These are phyloP conservation scores for Podaxis sp. DNA, from an alignment of 768 basidiomycete species.

Conservation along the genomic window DNA sequence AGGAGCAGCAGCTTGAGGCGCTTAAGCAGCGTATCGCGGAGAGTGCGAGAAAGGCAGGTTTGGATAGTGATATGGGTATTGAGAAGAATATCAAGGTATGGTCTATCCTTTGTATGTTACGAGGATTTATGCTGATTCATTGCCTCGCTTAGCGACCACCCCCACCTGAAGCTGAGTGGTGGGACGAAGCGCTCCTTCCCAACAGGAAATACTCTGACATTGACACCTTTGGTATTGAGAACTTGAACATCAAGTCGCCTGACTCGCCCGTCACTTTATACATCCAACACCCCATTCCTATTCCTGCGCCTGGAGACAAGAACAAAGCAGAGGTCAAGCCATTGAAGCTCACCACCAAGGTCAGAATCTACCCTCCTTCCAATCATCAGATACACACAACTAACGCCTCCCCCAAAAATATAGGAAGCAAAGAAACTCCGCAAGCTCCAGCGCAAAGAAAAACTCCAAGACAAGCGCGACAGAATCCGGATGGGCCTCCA, in stretches of 20 bases:
- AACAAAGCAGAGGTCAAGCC: conserved; percentile 75
- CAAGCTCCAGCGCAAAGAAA: conserved; percentile 80
- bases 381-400: not conserved
- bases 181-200: conserved; percentile 87
- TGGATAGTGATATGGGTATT: conserved; percentile 89
- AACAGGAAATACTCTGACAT: conserved; percentile 79
- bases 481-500: conserved; percentile 93
- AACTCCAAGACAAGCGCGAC: conserved; percentile 92
- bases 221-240: conserved; percentile 41
- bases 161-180: conserved; percentile 94
- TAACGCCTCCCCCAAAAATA: not conserved
- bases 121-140: not conserved
- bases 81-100: conserved; percentile 86
- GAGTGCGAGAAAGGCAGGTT: conserved; percentile 86
- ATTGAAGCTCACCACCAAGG: conserved; percentile 91
- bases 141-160: conserved; percentile 55
- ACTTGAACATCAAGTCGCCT: conserved; percentile 57
- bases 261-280: conserved; percentile 84
- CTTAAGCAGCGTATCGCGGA: conserved; percentile 93
- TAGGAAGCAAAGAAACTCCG: conserved; percentile 97
- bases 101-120: not conserved
- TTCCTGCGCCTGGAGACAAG: conserved; percentile 88
- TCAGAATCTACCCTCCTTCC: conserved; percentile 15
- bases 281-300: conserved; percentile 96
- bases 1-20: conserved; percentile 80